Conservation (phyloP, 2,329 filamentous ascomycete species). For the Botrytis paeoniae region DNA sequence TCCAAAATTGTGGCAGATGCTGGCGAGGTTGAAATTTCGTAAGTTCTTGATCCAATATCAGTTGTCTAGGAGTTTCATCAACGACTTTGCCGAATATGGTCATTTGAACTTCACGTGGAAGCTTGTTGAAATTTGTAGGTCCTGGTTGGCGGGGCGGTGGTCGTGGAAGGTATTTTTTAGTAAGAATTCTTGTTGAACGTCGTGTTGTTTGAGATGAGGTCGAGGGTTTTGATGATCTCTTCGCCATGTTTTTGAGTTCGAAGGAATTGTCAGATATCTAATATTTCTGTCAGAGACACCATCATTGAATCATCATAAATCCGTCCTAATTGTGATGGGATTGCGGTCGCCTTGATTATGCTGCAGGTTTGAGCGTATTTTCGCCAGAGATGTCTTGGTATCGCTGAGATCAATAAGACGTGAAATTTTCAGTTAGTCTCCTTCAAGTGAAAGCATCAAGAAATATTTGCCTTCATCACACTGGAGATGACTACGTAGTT, state of each 20-base stretch:
- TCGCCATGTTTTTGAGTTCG: background rate
- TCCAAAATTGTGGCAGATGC: background rate
- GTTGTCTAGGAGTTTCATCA: background rate
- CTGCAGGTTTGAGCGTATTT: background rate
- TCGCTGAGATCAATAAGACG: too few species aligned
- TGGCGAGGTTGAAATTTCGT: background rate
- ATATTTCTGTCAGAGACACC: too few species aligned
- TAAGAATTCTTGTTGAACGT: background rate
- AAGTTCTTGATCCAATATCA: background rate
- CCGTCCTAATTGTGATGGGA: background rate
- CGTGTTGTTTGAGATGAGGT: background rate
- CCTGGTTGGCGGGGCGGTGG: background rate
- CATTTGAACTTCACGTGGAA: background rate
- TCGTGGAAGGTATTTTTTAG: background rate
- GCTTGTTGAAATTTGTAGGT: background rate
- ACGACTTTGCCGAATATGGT: background rate
- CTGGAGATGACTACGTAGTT: background rate
- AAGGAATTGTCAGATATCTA: background rate
- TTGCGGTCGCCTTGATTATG: background rate
- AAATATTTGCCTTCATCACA: background rate
- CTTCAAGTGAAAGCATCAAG: background rate
- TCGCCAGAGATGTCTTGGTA: too few species aligned
- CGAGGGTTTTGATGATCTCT: background rate
- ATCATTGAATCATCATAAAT: too few species aligned
- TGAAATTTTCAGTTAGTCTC: too few species aligned